phyloP scores from a whole-genome alignment of 2,329 filamentous ascomycete species.

The Hymenoscyphus occultus region DNA sequence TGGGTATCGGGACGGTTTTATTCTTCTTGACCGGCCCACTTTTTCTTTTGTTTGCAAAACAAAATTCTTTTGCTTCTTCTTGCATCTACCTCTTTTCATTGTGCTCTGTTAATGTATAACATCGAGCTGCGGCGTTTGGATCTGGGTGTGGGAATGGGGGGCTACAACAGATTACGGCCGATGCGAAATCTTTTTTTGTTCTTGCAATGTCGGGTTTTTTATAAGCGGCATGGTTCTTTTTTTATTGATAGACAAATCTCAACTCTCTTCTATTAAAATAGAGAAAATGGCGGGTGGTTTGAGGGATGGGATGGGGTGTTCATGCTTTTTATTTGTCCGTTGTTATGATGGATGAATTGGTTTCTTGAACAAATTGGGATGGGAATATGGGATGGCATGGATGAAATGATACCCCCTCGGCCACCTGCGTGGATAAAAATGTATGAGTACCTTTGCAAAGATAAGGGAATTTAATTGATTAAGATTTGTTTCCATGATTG shows the following conservation, averaged over 20 bases:
- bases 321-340: too few species aligned
- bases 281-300: constrained; percentile 9
- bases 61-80: neutral
- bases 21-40: constrained; percentile 8
- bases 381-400: neutral
- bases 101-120: constrained; percentile 34
- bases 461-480: too few species aligned
- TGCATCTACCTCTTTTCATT: neutral
- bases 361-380: neutral
- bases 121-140: constrained; percentile 33
- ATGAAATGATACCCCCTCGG: neutral
- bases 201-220: neutral
- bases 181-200: neutral
- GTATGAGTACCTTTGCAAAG: neutral
- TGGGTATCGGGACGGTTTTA: constrained; percentile 27
- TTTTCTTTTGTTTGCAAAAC: constrained; percentile 20
- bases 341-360: too few species aligned
- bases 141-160: neutral
- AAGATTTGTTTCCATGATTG: too few species aligned
- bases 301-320: constrained; percentile 7
- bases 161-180: constrained; percentile 7
- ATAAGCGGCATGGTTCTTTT: constrained; percentile 4
- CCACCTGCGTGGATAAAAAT: constrained; percentile 7
- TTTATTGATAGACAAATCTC: constrained; percentile 29
- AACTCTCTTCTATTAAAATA: constrained; percentile 24